Conservation (phyloP, 768 basidiomycete species). For the Fomitopsis pulvina region DNA sequence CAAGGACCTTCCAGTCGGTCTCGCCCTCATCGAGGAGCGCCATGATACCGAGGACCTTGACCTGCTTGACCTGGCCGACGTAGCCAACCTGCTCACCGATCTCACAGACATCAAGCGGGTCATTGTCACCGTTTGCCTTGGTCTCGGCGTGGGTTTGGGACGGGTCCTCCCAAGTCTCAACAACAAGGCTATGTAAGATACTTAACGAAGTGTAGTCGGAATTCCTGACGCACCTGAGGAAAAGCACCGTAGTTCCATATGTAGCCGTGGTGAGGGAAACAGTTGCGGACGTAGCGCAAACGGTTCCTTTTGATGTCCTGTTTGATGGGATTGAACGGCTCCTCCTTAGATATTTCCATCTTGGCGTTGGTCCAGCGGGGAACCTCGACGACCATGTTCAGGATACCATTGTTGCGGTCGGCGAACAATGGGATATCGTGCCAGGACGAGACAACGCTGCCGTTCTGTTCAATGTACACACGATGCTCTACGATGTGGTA, state of each 20-base stretch:
- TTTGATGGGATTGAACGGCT: conserved; percentile 99
- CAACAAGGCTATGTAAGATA: not conserved
- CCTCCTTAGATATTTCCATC: conserved; percentile 99
- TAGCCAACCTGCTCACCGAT: conserved; percentile 98
- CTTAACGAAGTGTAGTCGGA: not conserved
- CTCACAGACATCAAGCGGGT: conserved; percentile 99
- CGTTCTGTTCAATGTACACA: conserved; percentile 88
- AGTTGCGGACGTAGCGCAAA: conserved; percentile 96
- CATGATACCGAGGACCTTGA: conserved; percentile 99
- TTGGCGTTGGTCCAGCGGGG: conserved; percentile 99
- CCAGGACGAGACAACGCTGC: conserved; percentile 77
- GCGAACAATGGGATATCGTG: conserved; percentile 99
- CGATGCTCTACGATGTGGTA: conserved; percentile 93
- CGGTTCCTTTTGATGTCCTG: conserved; percentile 98
- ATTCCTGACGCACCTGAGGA: conserved; percentile 65
- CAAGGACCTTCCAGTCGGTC: conserved; percentile 99
- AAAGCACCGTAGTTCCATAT: conserved; percentile 99
- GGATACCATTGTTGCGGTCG: conserved; percentile 88
- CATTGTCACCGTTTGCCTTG: conserved; percentile 98
- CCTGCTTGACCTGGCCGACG: conserved; percentile 96
- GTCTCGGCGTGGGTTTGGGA: conserved; percentile 84
- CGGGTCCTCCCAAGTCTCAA: conserved; percentile 98
- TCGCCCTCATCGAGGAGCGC: conserved; percentile 98
- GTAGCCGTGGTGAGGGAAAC: conserved; percentile 99
- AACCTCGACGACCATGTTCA: conserved; percentile 98